Evolutionary conservation across 1,139 yeast genomes (phyloP).

Genomic region (Pichia sp.): DNA sequence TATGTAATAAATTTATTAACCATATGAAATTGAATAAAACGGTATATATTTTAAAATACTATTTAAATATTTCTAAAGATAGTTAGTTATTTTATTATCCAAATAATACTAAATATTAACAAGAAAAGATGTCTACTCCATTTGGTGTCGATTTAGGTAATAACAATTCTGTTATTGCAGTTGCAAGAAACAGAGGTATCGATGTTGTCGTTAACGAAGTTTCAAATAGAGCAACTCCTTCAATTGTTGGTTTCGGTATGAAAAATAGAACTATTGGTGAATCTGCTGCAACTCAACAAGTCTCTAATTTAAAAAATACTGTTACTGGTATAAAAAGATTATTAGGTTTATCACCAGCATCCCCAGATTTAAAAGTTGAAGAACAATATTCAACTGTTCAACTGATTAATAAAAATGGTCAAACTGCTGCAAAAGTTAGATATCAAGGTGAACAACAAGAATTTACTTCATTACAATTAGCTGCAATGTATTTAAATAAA

Average conservation of each 20-base stretch:
- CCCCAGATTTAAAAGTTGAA: conserved; percentile 77
- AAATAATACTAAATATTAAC: background rate
- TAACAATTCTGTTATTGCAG: conserved; percentile 88
- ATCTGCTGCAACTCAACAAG: conserved; percentile 91
- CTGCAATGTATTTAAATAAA: conserved; percentile 93
- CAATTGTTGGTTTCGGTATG: conserved; percentile 87
- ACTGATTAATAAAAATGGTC: conserved; percentile 65
- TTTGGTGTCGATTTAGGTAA: conserved; percentile 99
- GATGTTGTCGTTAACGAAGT: conserved; percentile 98
- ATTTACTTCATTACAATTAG: conserved; percentile 82
- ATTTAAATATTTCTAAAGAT: too few species aligned
- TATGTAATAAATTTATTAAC: too few species aligned
- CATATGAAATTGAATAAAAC: too few species aligned
- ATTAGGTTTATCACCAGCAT: conserved; percentile 67
- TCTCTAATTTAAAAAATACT: conserved; percentile 92
- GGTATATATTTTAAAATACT: too few species aligned
- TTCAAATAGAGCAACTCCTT: conserved; percentile 94
- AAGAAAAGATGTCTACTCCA: conserved; percentile 65
- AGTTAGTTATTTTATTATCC: too few species aligned
- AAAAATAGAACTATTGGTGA: conserved; percentile 94
- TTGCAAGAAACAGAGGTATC: conserved; percentile 98
- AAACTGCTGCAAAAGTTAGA: conserved; percentile 79
- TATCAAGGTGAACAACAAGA: conserved; percentile 73
- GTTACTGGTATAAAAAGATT: conserved; percentile 91
- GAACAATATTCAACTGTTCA: conserved; percentile 65